A percentile compares a stretch with the other conserved stretches of the same genome.
Evolutionary conservation across 139 green algal genomes (phyloP).

Genomic region (Mychonastes homosphaera): DNA sequence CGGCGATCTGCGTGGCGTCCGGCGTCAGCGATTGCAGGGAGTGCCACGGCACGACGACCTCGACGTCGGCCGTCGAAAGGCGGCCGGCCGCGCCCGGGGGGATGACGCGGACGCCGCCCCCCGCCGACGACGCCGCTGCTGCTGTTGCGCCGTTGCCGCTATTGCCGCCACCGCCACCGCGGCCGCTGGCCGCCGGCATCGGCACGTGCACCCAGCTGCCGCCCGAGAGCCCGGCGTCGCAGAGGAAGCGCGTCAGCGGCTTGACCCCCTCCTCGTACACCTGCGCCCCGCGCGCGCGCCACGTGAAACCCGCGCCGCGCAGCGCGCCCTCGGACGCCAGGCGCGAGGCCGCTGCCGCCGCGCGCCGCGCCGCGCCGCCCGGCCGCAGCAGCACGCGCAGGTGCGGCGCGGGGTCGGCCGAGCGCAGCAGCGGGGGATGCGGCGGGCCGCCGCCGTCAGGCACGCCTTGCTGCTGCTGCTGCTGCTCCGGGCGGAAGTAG

Average conservation of each 20-base stretch:
- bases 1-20: slow-evolving; percentile 61
- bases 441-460: too few relatives aligned
- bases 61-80: slow-evolving; percentile 24
- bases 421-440: too few relatives aligned
- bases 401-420: slow-evolving; percentile 15
- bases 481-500: slow-evolving; percentile 45
- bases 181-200: neutral
- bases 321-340: neutral
- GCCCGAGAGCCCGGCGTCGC: slow-evolving; percentile 31
- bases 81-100: neutral
- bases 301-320: neutral
- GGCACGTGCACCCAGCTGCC: neutral
- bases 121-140: neutral
- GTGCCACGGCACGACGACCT: slow-evolving; percentile 40
- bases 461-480: too few relatives aligned
- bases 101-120: slow-evolving; percentile 2
- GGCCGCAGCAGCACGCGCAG: slow-evolving; percentile 20
- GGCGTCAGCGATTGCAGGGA: slow-evolving; percentile 40
- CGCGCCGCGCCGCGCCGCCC: neutral
- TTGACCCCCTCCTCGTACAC: slow-evolving; percentile 21
- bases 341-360: neutral
- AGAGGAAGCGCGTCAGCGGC: slow-evolving; percentile 57
- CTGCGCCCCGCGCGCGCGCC: neutral
- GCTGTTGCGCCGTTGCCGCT: neutral
- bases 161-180: neutral